These are phyloP conservation scores for Apophysomyces sp. DNA, from an alignment of 371 early-diverging fungal genomes.

Conservation along the genomic window DNA sequence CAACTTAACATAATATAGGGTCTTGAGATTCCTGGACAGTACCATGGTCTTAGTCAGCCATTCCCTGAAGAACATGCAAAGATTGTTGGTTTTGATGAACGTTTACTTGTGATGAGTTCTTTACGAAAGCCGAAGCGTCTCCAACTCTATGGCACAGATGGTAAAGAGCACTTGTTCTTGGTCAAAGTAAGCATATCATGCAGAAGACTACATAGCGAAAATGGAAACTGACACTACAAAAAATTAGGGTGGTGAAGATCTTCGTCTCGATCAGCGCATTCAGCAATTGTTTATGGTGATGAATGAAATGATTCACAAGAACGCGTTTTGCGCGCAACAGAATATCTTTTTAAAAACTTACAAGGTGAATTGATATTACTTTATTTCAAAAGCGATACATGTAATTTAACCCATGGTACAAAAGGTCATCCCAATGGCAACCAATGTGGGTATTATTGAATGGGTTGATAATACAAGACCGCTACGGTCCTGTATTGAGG, in stretches of 20 bases:
- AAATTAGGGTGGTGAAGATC: constrained; percentile 75
- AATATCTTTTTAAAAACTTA: constrained; percentile 54
- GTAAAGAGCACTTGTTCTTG: constrained; percentile 65
- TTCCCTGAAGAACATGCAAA: constrained; percentile 51
- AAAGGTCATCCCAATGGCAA: constrained; percentile 68
- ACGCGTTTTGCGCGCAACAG: constrained; percentile 52
- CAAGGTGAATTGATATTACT: constrained; percentile 41
- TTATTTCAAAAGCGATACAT: too few species aligned
- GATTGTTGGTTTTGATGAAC: constrained; percentile 61
- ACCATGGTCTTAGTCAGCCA: constrained; percentile 50
- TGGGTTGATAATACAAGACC: constrained; percentile 58
- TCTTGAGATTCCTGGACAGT: constrained; percentile 81
- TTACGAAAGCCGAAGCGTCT: constrained; percentile 74
- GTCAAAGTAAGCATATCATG: constrained; percentile 54
- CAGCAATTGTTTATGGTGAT: constrained; percentile 74
- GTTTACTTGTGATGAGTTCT: constrained; percentile 67
- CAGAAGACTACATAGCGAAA: not conserved
- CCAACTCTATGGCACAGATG: constrained; percentile 72
- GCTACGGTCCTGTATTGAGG: constrained; percentile 47
- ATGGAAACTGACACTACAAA: not conserved
- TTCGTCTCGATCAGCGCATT: constrained; percentile 78
- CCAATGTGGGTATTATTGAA: constrained; percentile 66
- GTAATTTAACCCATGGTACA: too few species aligned
- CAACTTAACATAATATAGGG: too few species aligned
- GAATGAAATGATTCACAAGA: constrained; percentile 65